phyloP scores from a whole-genome alignment of 2,329 filamentous ascomycete genomes.

The Fusarium anguioides region DNA sequence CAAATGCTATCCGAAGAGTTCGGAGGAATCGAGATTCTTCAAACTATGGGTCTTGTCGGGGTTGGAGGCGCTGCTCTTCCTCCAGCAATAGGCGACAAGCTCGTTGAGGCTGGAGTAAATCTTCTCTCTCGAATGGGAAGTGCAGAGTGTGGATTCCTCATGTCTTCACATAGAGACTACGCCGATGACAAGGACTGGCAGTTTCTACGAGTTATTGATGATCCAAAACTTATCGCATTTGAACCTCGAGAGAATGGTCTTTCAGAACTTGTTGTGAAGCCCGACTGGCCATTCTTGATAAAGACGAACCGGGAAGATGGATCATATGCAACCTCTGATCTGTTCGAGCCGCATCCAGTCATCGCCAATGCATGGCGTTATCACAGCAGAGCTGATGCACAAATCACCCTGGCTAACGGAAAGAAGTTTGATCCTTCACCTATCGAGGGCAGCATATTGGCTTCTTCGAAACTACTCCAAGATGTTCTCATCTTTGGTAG shows the following conservation, averaged over 20 bases:
- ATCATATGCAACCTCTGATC: constrained; percentile 71
- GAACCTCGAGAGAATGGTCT: constrained; percentile 56
- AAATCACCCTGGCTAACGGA: constrained; percentile 71
- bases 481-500: constrained; percentile 72
- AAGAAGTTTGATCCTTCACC: constrained; percentile 76
- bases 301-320: constrained; percentile 69
- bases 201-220: constrained; percentile 60
- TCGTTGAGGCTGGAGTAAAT: constrained; percentile 63
- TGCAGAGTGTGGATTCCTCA: constrained; percentile 73
- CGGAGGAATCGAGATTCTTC: constrained; percentile 56
- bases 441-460: constrained; percentile 65
- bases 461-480: constrained; percentile 55
- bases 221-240: constrained; percentile 54
- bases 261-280: constrained; percentile 65
- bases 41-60: constrained; percentile 69
- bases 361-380: constrained; percentile 70
- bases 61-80: constrained; percentile 72
- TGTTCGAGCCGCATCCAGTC: constrained; percentile 66
- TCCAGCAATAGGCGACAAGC: constrained; percentile 60
- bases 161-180: constrained; percentile 71
- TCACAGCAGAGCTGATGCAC: constrained; percentile 69
- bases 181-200: constrained; percentile 68
- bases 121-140: constrained; percentile 73
- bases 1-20: constrained; percentile 61
- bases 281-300: constrained; percentile 67